Evolutionary conservation across 768 basidiomycete species (phyloP), one percentile per base, ranked within the genome.

Genomic region (Tricholoma flavovirens): DNA sequence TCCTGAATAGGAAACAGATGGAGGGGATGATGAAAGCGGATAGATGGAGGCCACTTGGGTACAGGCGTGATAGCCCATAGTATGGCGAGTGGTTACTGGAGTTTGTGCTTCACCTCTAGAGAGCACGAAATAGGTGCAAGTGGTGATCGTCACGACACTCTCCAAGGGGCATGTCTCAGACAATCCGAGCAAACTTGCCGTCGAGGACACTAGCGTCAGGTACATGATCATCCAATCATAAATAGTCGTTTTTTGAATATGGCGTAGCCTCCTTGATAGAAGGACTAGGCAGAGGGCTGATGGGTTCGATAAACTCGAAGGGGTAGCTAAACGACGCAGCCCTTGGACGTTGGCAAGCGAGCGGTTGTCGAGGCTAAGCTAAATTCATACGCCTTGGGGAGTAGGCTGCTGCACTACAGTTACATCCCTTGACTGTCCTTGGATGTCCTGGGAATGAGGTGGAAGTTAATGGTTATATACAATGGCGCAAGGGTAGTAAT

Each of bases 391-490:
- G 15, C 54, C 54, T 30, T 58, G 57, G 5, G 59, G 53, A 43
- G 59, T 53, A 33, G 56, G 56, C 53, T 57, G 59, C 24, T 54
- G 51, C n/a, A 52, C 36, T 10, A 58, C 36, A 32, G 56, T 32
- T 35, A 58, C 36, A 24, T 58, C 57, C 36, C 57, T 58, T 19
- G 49, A 42, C 36, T 58, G 57, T 22, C 57, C 57, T 19, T 53
- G 57, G 36, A 54, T 50, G 33, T 58, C 57, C 57, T 58, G 19
- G 21, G 17, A 11, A 26, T 19, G 24, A 26, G 19, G 26, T 30
- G 46, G 21, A 24, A 29, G 22, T 29, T 22, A 29, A 46, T 55
- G 35, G 49, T 46, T 22, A 36, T 6, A 14, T 35, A 15, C 46
- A 35, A 55, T 5, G 35, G 62, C 32, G 42, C 60, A 56, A 51